A percentile compares a stretch with the other conserved stretches of the same genome.
Evolutionary conservation across 2,329 filamentous ascomycete genomes (phyloP).

Genomic region (Arthrobotrys musiformis): DNA sequence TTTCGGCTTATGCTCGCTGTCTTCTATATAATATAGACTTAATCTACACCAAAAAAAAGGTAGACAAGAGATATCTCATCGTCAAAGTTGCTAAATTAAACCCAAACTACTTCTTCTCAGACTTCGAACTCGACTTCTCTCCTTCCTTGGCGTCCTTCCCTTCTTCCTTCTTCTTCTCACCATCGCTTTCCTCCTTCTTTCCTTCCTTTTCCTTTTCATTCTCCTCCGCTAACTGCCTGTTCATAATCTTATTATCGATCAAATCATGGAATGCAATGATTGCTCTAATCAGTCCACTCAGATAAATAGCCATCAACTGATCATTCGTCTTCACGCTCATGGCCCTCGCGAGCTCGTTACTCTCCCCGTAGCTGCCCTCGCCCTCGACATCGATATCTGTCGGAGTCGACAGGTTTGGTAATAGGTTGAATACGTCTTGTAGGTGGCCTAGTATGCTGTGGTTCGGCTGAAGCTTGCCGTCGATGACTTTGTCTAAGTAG

Average conservation of each 20-base stretch:
- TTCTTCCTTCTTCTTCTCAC: slow-evolving; percentile 74
- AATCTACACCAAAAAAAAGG: slow-evolving; percentile 1
- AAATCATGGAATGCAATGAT: slow-evolving; percentile 99
- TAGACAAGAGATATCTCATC: too few relatives aligned
- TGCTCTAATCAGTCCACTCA: slow-evolving; percentile 93
- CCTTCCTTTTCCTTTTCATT: slow-evolving; percentile 79
- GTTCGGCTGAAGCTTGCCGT: slow-evolving; percentile 92
- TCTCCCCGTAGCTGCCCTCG: slow-evolving; percentile 69
- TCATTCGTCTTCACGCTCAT: slow-evolving; percentile 99
- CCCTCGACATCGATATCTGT: slow-evolving; percentile 69
- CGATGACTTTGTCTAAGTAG: slow-evolving; percentile 95
- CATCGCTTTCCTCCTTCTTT: slow-evolving; percentile 67
- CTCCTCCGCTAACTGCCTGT: slow-evolving; percentile 95
- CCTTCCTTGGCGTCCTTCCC: slow-evolving; percentile 62
- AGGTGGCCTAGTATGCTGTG: slow-evolving; percentile 96
- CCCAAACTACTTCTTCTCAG: slow-evolving; percentile 67
- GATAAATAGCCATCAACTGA: slow-evolving; percentile 97
- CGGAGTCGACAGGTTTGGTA: slow-evolving; percentile 92
- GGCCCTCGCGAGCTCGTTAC: slow-evolving; percentile 88
- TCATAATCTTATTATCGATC: slow-evolving; percentile 99
- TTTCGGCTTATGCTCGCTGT: not conserved
- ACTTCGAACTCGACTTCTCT: slow-evolving; percentile 70
- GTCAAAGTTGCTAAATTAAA: slow-evolving; percentile 61
- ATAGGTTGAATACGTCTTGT: slow-evolving; percentile 98
- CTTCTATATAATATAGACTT: not conserved